Evolutionary conservation across 306 rosid genomes (phyloP).

Genomic region (Inga leiocalycina): DNA sequence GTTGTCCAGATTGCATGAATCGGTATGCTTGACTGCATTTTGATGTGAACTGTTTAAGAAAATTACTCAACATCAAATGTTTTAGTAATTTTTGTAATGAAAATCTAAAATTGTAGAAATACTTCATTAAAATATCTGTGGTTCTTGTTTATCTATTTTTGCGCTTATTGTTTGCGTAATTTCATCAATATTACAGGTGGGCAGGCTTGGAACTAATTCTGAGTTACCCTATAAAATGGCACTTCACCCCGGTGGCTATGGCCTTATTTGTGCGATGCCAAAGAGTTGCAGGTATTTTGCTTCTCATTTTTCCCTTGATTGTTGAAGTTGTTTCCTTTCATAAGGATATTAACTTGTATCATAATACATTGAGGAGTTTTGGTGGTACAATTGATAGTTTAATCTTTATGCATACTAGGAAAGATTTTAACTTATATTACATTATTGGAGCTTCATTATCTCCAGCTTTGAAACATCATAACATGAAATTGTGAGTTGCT

Average conservation of each 20-base stretch:
- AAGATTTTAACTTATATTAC: not conserved
- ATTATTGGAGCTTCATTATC: not conserved
- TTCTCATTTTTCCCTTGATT: slow-evolving; percentile 31
- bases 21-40: not conserved
- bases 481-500: slow-evolving; percentile 25
- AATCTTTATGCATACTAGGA: not conserved
- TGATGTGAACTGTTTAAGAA: not conserved
- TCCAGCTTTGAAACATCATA: slow-evolving; percentile 8
- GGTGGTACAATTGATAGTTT: not conserved
- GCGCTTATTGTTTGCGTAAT: slow-evolving; percentile 28
- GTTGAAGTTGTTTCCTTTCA: not conserved
- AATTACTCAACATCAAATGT: slow-evolving; percentile 3
- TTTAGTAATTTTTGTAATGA: not conserved
- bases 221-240: slow-evolving; percentile 93
- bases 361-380: slow-evolving; percentile 12
- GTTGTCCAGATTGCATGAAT: slow-evolving; percentile 13
- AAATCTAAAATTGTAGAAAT: not conserved
- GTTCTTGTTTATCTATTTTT: slow-evolving; percentile 1
- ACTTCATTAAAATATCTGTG: not conserved
- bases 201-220: slow-evolving; percentile 56
- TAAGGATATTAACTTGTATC: not conserved
- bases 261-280: slow-evolving; percentile 79
- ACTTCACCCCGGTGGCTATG: slow-evolving; percentile 70
- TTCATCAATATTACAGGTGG: slow-evolving; percentile 58
- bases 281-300: slow-evolving; percentile 68